A percentile compares a stretch with the other conserved stretches of the same genome.
Evolutionary conservation across 768 basidiomycete genomes (phyloP).

Genomic region (Suillus brevipes): DNA sequence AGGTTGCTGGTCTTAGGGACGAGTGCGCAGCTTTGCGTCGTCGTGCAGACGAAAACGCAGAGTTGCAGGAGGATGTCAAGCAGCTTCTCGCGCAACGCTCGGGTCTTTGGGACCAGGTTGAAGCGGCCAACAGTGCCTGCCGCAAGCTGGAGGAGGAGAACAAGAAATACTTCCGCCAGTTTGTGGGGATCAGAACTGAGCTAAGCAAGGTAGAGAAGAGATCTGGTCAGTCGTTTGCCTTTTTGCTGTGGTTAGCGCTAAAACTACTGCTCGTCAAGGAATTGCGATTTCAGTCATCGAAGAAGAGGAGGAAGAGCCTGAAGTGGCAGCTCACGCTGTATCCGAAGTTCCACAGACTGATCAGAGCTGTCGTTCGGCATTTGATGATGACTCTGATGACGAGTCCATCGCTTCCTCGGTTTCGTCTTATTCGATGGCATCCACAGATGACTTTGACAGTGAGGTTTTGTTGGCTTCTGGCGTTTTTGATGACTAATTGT

Average conservation of each 20-base stretch:
- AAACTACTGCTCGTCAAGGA: background rate
- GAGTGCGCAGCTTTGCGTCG: background rate
- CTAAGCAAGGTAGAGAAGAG: background rate
- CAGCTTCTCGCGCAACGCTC: background rate
- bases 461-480: background rate
- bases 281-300: background rate
- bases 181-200: background rate
- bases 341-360: background rate
- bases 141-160: background rate
- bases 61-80: background rate
- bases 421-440: background rate
- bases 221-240: background rate
- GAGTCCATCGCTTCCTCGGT: background rate
- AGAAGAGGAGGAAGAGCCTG: background rate
- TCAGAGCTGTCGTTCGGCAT: background rate
- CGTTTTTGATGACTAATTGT: background rate
- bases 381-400: conserved; percentile 1
- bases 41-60: background rate
- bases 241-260: background rate
- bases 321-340: background rate
- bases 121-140: background rate
- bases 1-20: background rate
- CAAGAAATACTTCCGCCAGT: conserved; percentile 1
- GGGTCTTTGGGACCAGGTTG: background rate
- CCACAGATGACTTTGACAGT: background rate